Conservation (phyloP, 371 early-diverging fungal genomes). For the Mucor saturninus region DNA sequence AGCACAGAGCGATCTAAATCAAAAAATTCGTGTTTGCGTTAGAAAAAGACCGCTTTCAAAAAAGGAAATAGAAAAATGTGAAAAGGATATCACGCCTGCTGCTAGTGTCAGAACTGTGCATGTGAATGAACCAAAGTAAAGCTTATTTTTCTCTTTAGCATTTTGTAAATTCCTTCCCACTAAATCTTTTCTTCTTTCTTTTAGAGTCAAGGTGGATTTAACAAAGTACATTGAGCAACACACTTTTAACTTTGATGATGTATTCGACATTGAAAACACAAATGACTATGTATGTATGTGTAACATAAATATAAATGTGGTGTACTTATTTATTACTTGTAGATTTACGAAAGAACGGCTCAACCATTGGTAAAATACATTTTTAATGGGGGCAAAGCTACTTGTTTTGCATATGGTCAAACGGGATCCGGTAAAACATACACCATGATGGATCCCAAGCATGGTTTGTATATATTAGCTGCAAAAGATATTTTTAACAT, state of each 20-base stretch:
- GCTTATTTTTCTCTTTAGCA: constrained; percentile 19
- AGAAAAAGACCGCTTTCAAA: constrained; percentile 90
- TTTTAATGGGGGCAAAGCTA: constrained; percentile 94
- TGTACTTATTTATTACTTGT: not conserved
- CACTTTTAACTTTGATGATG: constrained; percentile 94
- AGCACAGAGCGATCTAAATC: constrained; percentile 52
- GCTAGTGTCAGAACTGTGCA: constrained; percentile 68
- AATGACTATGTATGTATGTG: constrained; percentile 73
- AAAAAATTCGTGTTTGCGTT: constrained; percentile 93
- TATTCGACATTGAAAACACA: constrained; percentile 79
- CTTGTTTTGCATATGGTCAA: constrained; percentile 99
- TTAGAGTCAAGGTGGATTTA: constrained; percentile 89
- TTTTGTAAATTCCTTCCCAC: too few species aligned
- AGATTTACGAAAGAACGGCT: constrained; percentile 92
- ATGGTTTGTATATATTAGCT: constrained; percentile 89
- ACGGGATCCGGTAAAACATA: constrained; percentile 95
- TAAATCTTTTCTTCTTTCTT: not conserved
- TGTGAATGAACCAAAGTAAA: constrained; percentile 89
- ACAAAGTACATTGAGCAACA: constrained; percentile 95
- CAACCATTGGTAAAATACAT: constrained; percentile 92
- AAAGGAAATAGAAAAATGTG: constrained; percentile 78
- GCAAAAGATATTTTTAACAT: constrained; percentile 86
- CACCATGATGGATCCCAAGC: constrained; percentile 93
- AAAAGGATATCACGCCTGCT: constrained; percentile 83
- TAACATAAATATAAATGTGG: not conserved